A percentile compares a stretch with the other conserved stretches of the same genome.
These are phyloP conservation scores for Arctium minus DNA, from an alignment of 129 eudicot genomes.

Conservation along the genomic window DNA sequence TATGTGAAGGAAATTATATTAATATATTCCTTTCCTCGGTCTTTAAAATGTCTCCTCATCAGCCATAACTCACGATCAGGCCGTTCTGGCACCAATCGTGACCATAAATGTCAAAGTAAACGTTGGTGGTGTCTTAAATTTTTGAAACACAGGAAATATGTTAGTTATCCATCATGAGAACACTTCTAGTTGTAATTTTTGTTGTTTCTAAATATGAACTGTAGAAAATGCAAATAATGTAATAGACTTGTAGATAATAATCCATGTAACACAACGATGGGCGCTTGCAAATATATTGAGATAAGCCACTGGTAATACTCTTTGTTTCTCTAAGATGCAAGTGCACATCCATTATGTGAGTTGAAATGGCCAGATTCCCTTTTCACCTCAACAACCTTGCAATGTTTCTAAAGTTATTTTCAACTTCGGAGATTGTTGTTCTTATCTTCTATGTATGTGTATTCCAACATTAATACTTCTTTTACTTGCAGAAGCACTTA, in stretches of 20 bases:
- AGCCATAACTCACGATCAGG: background rate
- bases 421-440: background rate
- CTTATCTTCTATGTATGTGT: background rate
- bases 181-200: background rate
- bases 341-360: background rate
- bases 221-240: background rate
- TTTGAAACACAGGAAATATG: background rate
- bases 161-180: background rate
- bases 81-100: background rate
- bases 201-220: background rate
- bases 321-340: background rate
- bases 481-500: constrained; percentile 69
- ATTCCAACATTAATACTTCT: constrained; percentile 5
- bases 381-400: constrained; percentile 3
- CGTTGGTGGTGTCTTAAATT: background rate
- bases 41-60: background rate
- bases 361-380: background rate
- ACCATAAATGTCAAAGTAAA: background rate
- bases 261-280: background rate
- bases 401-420: background rate
- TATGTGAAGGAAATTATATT: too few species aligned
- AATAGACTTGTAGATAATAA: background rate
- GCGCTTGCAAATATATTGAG: background rate
- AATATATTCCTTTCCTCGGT: too few species aligned
- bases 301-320: constrained; percentile 8